These are phyloP conservation scores for Sugiyamaella americana DNA, from an alignment of 805 yeast genomes.

Conservation along the genomic window DNA sequence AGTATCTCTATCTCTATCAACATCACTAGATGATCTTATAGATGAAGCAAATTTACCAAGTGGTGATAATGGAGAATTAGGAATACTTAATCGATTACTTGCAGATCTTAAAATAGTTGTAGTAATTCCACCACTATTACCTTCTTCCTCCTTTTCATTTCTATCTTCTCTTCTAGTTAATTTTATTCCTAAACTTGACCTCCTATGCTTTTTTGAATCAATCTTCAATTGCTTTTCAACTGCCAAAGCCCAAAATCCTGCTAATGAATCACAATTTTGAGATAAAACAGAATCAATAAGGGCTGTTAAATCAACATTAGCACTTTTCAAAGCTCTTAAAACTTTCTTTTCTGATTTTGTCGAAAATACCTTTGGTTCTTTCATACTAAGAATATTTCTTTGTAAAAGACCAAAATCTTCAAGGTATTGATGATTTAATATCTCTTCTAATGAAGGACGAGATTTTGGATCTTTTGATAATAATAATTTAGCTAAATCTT, in stretches of 20 bases:
- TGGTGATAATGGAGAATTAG: constrained; percentile 8
- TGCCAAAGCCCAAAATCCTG: constrained; percentile 68
- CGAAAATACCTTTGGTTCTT: constrained; percentile 42
- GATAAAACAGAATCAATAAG: constrained; percentile 52
- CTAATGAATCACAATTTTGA: constrained; percentile 60
- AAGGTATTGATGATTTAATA: constrained; percentile 47
- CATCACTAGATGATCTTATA: constrained; percentile 7
- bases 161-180: constrained; percentile 6
- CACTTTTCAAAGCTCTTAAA: constrained; percentile 50
- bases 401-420: constrained; percentile 41
- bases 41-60: constrained; percentile 9
- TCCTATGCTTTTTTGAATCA: constrained; percentile 8
- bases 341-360: constrained; percentile 58
- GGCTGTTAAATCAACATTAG: constrained; percentile 58
- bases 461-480: constrained; percentile 58
- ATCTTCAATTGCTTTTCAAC: constrained; percentile 44
- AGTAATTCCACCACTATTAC: background rate
- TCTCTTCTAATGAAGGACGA: constrained; percentile 53
- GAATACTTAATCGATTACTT: too few relatives aligned
- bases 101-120: background rate
- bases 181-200: constrained; percentile 1
- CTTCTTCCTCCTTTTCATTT: background rate
- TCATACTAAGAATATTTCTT: constrained; percentile 34
- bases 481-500: constrained; percentile 46
- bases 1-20: background rate